Conservation (phyloP, 306 rosid genomes). For the Bauhinia variegata region DNA sequence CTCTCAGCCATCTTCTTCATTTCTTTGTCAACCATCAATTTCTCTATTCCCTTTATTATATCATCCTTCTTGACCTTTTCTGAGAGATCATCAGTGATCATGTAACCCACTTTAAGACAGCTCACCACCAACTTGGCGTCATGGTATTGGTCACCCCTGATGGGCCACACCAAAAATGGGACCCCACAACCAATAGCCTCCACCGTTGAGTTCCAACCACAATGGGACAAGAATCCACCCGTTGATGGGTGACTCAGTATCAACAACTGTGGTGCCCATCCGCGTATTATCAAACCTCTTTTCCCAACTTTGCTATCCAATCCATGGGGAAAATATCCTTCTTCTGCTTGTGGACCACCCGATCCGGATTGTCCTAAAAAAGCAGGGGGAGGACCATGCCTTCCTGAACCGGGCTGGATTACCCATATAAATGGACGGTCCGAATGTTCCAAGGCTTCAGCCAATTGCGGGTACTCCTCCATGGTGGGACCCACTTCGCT, state of each 20-base stretch:
- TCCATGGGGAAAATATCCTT: conserved; percentile 53
- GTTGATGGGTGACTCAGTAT: conserved; percentile 75
- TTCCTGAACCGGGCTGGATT: conserved; percentile 50
- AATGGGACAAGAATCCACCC: conserved; percentile 71
- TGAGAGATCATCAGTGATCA: conserved; percentile 38
- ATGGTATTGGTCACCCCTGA: conserved; percentile 60
- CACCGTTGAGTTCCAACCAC: conserved; percentile 75
- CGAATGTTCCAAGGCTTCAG: conserved; percentile 48
- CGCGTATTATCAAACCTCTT: conserved; percentile 64
- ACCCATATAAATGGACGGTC: conserved; percentile 61
- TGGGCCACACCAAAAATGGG: conserved; percentile 71
- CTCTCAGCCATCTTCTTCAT: conserved; percentile 38
- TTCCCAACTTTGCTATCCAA: conserved; percentile 44
- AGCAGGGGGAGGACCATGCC: conserved; percentile 32
- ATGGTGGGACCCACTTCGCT: conserved; percentile 52
- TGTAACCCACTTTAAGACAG: conserved; percentile 54
- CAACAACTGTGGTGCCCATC: conserved; percentile 79
- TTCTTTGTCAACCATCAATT: conserved; percentile 47
- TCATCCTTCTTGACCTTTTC: conserved; percentile 42
- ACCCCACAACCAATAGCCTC: conserved; percentile 68
- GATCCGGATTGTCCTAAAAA: background rate
- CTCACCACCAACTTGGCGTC: conserved; percentile 55
- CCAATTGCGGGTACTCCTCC: conserved; percentile 47
- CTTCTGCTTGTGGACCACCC: background rate
- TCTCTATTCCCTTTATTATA: conserved; percentile 50